phyloP scores from a whole-genome alignment of 768 basidiomycete genomes.

The Candolleomyces aberdarensis region DNA sequence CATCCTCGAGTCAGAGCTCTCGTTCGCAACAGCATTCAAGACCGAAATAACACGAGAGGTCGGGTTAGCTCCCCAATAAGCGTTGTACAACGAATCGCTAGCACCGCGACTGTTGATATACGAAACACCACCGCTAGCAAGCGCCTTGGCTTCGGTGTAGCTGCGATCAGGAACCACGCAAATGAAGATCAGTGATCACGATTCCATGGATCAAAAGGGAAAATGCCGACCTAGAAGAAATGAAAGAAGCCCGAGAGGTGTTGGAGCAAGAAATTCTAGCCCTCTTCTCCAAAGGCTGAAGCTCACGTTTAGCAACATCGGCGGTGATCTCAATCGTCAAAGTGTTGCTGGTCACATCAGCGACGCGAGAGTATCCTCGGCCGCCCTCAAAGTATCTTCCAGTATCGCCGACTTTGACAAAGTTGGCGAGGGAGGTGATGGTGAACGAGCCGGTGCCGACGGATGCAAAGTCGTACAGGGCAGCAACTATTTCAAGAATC shows the following conservation, averaged over 20 bases:
- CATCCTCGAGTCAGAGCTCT: slow-evolving; percentile 38
- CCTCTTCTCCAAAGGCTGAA: slow-evolving; percentile 30
- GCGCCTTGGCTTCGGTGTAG: slow-evolving; percentile 39
- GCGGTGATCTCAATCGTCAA: slow-evolving; percentile 33
- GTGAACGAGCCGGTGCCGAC: slow-evolving; percentile 37
- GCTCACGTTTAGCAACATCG: slow-evolving; percentile 31
- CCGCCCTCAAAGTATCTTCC: slow-evolving; percentile 7
- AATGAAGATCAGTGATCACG: background rate
- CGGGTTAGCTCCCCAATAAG: slow-evolving; percentile 38
- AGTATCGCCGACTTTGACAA: slow-evolving; percentile 27
- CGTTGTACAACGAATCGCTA: slow-evolving; percentile 32
- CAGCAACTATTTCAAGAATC: slow-evolving; percentile 25
- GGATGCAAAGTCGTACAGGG: slow-evolving; percentile 40
- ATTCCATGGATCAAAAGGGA: background rate
- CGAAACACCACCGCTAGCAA: slow-evolving; percentile 28
- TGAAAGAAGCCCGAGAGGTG: slow-evolving; percentile 32
- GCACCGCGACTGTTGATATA: slow-evolving; percentile 37
- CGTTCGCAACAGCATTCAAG: slow-evolving; percentile 36
- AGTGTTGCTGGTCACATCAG: slow-evolving; percentile 17
- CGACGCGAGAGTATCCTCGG: slow-evolving; percentile 22
- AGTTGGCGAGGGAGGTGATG: slow-evolving; percentile 36
- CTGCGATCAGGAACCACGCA: slow-evolving; percentile 14
- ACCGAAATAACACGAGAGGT: slow-evolving; percentile 31
- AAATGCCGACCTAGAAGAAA: slow-evolving; percentile 34
- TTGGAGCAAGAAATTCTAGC: slow-evolving; percentile 36